A percentile compares a stretch with the other conserved stretches of the same genome.
These are phyloP conservation scores for Prunus padus DNA, from an alignment of 306 rosid genomes.

Conservation along the genomic window DNA sequence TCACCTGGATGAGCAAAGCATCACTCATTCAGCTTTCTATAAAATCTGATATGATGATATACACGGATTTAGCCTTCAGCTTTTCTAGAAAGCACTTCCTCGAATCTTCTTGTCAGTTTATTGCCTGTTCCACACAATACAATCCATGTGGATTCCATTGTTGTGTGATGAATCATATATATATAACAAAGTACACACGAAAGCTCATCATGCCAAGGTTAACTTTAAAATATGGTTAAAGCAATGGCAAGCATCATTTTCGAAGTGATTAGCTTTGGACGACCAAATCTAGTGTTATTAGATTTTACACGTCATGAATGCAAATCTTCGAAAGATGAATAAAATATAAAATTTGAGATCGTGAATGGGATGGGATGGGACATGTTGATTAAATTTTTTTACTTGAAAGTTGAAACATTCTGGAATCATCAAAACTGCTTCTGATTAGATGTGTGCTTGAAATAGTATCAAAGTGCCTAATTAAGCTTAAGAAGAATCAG, in stretches of 20 bases:
- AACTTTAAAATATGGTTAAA: background rate
- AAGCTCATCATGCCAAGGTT: background rate
- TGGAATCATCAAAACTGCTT: no score
- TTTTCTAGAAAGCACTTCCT: background rate
- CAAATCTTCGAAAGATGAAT: background rate
- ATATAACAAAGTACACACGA: background rate
- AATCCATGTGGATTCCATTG: background rate
- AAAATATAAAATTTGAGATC: background rate
- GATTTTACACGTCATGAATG: slow-evolving; percentile 15
- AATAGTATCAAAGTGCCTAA: no score
- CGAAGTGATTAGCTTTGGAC: background rate
- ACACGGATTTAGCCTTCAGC: no score
- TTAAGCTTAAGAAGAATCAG: no score
- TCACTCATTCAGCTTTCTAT: background rate
- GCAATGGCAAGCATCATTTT: background rate
- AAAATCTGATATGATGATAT: background rate
- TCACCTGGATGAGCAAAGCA: background rate
- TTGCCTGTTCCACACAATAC: no score
- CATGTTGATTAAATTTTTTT: no score
- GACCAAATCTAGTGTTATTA: slow-evolving; percentile 17
- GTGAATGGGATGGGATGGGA: no score
- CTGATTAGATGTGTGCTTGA: no score
- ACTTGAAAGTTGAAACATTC: no score
- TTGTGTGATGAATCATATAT: no score
- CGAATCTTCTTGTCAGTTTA: background rate